Conservation (phyloP, 2,329 filamentous ascomycete species). For the Xylariales sp. region DNA sequence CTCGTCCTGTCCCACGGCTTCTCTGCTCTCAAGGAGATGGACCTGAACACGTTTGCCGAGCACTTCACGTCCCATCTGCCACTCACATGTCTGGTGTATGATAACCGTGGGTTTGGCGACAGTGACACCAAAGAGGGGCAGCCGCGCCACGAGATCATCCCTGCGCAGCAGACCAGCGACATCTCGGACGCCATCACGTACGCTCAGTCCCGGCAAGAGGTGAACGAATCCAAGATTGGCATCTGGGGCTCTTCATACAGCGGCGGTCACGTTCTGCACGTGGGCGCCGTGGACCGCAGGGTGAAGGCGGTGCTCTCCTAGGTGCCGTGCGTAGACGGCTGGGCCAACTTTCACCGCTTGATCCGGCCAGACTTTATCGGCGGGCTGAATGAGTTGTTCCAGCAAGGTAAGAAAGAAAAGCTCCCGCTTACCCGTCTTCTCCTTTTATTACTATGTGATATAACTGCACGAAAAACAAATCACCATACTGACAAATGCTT, state of each 20-base stretch:
- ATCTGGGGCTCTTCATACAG: slow-evolving; percentile 31
- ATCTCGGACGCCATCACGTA: slow-evolving; percentile 32
- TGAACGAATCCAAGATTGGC: slow-evolving; percentile 14
- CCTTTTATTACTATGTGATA: no score
- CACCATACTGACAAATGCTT: no score
- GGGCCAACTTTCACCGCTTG: no score
- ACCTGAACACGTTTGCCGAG: slow-evolving; percentile 18
- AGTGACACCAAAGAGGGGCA: slow-evolving; percentile 28
- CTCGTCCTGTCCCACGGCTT: slow-evolving; percentile 5
- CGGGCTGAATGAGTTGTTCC: no score
- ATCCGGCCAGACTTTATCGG: no score
- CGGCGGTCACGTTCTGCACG: slow-evolving; percentile 33
- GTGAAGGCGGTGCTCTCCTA: slow-evolving; percentile 34
- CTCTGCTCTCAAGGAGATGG: not conserved
- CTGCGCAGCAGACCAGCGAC: slow-evolving; percentile 25
- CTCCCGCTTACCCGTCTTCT: no score
- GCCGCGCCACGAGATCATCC: slow-evolving; percentile 26
- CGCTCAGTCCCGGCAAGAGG: slow-evolving; percentile 18
- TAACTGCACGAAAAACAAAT: no score
- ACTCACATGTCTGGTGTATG: slow-evolving; percentile 26
- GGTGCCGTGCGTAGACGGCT: slow-evolving; percentile 28
- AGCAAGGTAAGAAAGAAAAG: no score
- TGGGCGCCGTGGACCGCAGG: slow-evolving; percentile 32
- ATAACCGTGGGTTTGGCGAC: slow-evolving; percentile 27
- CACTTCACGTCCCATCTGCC: slow-evolving; percentile 15